A percentile compares a stretch with the other conserved stretches of the same genome.
phyloP scores from a whole-genome alignment of 1,284 basidiomycete genomes.

The Stereum hirsutum region DNA sequence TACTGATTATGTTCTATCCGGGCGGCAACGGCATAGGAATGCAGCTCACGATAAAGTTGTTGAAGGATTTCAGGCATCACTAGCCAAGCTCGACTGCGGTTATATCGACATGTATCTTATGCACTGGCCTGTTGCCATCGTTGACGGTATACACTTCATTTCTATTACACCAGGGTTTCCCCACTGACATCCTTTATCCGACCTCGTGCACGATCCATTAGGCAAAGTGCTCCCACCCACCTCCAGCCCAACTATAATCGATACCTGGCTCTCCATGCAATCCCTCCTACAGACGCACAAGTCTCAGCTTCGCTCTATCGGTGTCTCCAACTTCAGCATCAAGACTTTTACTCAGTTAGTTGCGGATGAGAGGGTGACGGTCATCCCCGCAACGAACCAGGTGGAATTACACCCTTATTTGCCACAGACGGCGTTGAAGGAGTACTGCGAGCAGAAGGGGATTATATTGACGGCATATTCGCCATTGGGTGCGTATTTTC shows the following conservation, averaged over 20 bases:
- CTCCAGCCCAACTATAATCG: too few species aligned
- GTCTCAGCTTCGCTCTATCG: slow-evolving; percentile 38
- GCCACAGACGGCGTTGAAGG: slow-evolving; percentile 32
- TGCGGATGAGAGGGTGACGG: slow-evolving; percentile 24
- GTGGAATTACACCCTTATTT: slow-evolving; percentile 36
- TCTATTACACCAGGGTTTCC: too few species aligned
- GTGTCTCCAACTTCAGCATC: slow-evolving; percentile 42
- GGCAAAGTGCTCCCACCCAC: too few species aligned
- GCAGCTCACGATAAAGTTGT: slow-evolving; percentile 34
- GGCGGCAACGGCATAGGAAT: too few species aligned
- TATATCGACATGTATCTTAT: slow-evolving; percentile 71
- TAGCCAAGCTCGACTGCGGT: slow-evolving; percentile 45
- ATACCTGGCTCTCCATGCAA: too few species aligned
- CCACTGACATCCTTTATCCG: too few species aligned
- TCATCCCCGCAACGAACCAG: slow-evolving; percentile 44
- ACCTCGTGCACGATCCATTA: too few species aligned
- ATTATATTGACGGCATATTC: slow-evolving; percentile 45
- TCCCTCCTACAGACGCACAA: too few species aligned
- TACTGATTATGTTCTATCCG: too few species aligned
- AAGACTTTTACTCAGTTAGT: slow-evolving; percentile 22
- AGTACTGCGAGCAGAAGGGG: slow-evolving; percentile 34
- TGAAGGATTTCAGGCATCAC: slow-evolving; percentile 43
- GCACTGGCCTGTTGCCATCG: slow-evolving; percentile 39
- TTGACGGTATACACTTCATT: too few species aligned
- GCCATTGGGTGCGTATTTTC: slow-evolving; percentile 30